Conservation (phyloP, 1,139 yeast genomes). For the Yamadazyma triangularis region DNA sequence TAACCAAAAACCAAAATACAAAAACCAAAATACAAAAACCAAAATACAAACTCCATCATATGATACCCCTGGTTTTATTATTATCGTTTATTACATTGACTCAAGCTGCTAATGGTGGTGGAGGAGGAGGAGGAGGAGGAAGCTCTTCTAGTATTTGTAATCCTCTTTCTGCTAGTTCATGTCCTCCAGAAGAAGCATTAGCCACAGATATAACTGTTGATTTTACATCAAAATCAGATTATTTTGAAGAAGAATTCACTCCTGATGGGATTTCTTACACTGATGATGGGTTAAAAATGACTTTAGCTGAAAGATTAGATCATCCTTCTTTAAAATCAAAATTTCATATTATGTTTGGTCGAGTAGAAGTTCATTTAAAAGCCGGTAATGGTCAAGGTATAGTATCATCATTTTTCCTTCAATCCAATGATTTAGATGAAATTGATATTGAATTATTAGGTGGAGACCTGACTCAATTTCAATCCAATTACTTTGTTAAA, state of each 20-base stretch:
- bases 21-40: no score
- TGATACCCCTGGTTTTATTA: no score
- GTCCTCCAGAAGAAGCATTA: constrained; percentile 47
- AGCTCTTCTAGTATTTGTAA: constrained; percentile 19
- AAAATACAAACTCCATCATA: no score
- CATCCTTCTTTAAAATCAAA: constrained; percentile 68
- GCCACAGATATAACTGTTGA: constrained; percentile 45
- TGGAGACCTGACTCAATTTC: constrained; percentile 63
- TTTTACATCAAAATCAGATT: constrained; percentile 37
- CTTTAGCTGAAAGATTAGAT: constrained; percentile 54
- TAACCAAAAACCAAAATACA: no score
- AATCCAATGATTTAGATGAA: constrained; percentile 79
- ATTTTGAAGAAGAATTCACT: constrained; percentile 19
- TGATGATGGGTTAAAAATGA: constrained; percentile 51
- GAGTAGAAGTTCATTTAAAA: constrained; percentile 60
- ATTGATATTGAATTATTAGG: constrained; percentile 80
- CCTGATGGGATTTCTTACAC: constrained; percentile 19
- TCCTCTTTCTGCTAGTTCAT: constrained; percentile 21
- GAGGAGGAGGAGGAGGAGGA: constrained; percentile 1
- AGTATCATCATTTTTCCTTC: constrained; percentile 69
- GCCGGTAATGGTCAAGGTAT: constrained; percentile 73
- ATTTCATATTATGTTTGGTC: constrained; percentile 80
- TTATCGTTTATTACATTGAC: no score
- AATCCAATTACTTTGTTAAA: constrained; percentile 72
- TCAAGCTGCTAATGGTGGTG: no score